Percentiles rank a stretch among this genome's conserved stretches.
Evolutionary conservation across 2,329 filamentous ascomycete species (phyloP).

Genomic region (Fonsecaea pedrosoi): DNA sequence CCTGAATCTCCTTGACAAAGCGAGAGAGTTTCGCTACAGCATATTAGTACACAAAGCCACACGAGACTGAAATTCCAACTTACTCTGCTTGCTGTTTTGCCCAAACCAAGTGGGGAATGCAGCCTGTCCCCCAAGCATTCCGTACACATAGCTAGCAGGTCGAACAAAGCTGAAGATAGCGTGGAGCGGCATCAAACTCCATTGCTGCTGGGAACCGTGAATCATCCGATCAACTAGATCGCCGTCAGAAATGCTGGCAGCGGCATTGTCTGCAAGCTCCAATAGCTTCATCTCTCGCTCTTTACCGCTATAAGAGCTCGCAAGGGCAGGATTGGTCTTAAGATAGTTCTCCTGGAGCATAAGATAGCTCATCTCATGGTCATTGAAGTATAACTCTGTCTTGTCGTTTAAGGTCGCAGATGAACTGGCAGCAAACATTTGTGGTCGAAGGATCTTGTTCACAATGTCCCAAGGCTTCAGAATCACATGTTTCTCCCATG

Average conservation of each 20-base stretch:
- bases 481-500: constrained; percentile 97
- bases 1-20: constrained; percentile 90
- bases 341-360: constrained; percentile 99
- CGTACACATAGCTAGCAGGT: constrained; percentile 84
- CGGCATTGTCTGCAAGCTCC: constrained; percentile 84
- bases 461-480: constrained; percentile 99
- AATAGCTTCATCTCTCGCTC: constrained; percentile 81
- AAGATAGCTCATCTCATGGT: constrained; percentile 94
- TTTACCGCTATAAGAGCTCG: constrained; percentile 67
- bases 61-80: constrained; percentile 43
- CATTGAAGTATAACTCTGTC: constrained; percentile 98
- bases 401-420: constrained; percentile 94
- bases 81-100: constrained; percentile 87
- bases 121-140: constrained; percentile 71
- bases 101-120: constrained; percentile 91
- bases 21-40: constrained; percentile 69
- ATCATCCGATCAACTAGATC: constrained; percentile 98
- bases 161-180: constrained; percentile 94
- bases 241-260: constrained; percentile 95
- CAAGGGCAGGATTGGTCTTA: constrained; percentile 74
- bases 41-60: constrained; percentile 33
- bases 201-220: constrained; percentile 96
- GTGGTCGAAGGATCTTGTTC: constrained; percentile 85
- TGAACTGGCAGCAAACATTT: constrained; percentile 82
- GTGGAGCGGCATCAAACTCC: constrained; percentile 97